phyloP scores from a whole-genome alignment of 345 rosid species.

The Brassica rapa region DNA sequence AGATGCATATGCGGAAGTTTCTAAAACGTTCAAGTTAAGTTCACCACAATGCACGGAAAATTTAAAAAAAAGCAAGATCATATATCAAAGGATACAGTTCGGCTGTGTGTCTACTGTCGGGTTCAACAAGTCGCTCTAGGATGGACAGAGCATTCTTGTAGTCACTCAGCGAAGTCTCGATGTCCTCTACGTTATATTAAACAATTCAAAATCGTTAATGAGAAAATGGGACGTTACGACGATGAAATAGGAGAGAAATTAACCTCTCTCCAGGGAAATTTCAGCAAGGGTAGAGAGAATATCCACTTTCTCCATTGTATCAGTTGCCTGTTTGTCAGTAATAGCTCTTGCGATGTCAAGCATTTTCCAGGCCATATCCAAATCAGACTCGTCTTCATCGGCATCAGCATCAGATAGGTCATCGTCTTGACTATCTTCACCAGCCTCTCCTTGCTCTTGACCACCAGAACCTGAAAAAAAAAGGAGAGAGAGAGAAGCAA shows the following conservation, averaged over 20 bases:
- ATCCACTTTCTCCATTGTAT: conserved; percentile 83
- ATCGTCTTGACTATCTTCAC: conserved; percentile 59
- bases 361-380: conserved; percentile 97
- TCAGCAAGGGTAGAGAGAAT: conserved; percentile 79
- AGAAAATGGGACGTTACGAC: not conserved
- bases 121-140: conserved; percentile 76
- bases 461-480: conserved; percentile 46
- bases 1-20: conserved; percentile 83
- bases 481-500: not conserved
- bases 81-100: conserved; percentile 78
- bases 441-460: conserved; percentile 57
- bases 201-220: conserved; percentile 6
- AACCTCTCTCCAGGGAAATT: conserved; percentile 91
- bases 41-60: not conserved
- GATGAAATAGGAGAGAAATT: conserved; percentile 16
- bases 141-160: conserved; percentile 73
- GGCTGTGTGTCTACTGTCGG: conserved; percentile 79
- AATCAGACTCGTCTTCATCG: conserved; percentile 90
- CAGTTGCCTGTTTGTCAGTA: conserved; percentile 62
- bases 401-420: conserved; percentile 58
- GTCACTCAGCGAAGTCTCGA: conserved; percentile 86
- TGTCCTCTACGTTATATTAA: conserved; percentile 65
- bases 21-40: conserved; percentile 62
- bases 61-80: not conserved
- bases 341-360: conserved; percentile 90